A percentile compares a stretch with the other conserved stretches of the same genome.
Conservation (phyloP, 2,329 filamentous ascomycete species). For the Xylaria hypoxylon region DNA sequence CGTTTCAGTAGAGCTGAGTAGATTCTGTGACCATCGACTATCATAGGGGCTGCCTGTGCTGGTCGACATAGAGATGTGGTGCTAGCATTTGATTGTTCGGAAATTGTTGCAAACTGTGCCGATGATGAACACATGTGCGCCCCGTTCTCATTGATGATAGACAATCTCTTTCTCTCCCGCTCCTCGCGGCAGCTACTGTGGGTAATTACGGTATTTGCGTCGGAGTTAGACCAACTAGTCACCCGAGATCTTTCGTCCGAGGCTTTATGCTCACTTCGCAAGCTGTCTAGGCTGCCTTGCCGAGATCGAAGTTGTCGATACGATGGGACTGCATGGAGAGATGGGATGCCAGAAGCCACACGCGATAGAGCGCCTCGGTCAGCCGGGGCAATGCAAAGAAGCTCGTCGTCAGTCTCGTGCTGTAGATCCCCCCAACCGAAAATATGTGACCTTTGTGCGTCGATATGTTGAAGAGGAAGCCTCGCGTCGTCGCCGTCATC, state of each 20-base stretch:
- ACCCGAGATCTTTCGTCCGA: constrained; percentile 71
- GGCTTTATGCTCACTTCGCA: constrained; percentile 54
- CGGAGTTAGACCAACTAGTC: constrained; percentile 78
- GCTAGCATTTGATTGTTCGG: constrained; percentile 44
- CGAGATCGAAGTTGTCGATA: constrained; percentile 63
- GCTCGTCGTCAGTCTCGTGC: constrained; percentile 36
- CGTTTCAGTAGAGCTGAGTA: constrained; percentile 74
- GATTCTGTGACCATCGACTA: constrained; percentile 68
- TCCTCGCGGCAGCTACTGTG: constrained; percentile 56
- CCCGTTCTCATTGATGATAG: constrained; percentile 71
- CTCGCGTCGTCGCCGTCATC: constrained; percentile 51
- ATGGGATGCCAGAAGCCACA: constrained; percentile 63
- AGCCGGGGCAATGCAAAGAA: constrained; percentile 25
- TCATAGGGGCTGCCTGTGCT: constrained; percentile 36
- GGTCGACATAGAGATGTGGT: constrained; percentile 34
- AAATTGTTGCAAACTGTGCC: constrained; percentile 45
- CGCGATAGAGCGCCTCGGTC: constrained; percentile 56
- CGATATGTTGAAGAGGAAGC: constrained; percentile 66
- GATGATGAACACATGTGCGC: constrained; percentile 57
- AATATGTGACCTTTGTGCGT: constrained; percentile 55
- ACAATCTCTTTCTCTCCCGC: constrained; percentile 68
- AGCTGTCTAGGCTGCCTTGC: constrained; percentile 66
- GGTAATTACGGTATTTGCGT: constrained; percentile 64
- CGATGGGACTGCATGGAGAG: constrained; percentile 61
- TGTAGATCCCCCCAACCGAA: constrained; percentile 36